Evolutionary conservation across 768 basidiomycete species (phyloP).

Genomic region (Hebeloma cylindrosporum): DNA sequence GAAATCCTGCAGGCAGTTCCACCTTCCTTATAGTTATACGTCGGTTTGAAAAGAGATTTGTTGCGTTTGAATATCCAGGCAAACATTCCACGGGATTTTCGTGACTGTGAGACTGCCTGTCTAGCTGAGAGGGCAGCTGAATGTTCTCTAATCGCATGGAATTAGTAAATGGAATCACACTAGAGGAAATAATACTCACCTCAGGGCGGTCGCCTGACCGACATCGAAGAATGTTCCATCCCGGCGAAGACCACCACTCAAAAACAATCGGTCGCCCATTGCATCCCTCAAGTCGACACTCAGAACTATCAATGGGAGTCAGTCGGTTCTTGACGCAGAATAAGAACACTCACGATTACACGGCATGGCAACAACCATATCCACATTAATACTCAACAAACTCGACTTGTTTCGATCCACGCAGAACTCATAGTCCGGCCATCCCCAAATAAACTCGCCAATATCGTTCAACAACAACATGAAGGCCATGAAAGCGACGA

Average conservation of each 20-base stretch:
- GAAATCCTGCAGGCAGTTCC: conserved; percentile 84
- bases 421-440: conserved; percentile 87
- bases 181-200: conserved; percentile 37
- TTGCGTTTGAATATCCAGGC: conserved; percentile 49
- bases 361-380: conserved; percentile 91
- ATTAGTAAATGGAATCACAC: neutral
- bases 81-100: conserved; percentile 74
- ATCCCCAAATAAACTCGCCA: conserved; percentile 91
- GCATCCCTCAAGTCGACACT: conserved; percentile 90
- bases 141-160: conserved; percentile 49
- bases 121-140: conserved; percentile 63
- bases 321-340: neutral
- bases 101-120: conserved; percentile 71
- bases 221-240: conserved; percentile 89
- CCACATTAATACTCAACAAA: conserved; percentile 84
- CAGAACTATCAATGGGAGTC: conserved; percentile 50
- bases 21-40: conserved; percentile 66
- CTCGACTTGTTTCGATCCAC: conserved; percentile 66
- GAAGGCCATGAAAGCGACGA: conserved; percentile 64
- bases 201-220: conserved; percentile 73
- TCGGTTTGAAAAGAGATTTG: conserved; percentile 59
- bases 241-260: conserved; percentile 74
- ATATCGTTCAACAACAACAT: conserved; percentile 85
- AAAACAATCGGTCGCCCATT: conserved; percentile 87
- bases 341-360: conserved; percentile 74